Percentiles rank a stretch among this genome's conserved stretches.
Conservation (phyloP, 192 early-diverging fungal genomes). For the Powellomyces hirtus region DNA sequence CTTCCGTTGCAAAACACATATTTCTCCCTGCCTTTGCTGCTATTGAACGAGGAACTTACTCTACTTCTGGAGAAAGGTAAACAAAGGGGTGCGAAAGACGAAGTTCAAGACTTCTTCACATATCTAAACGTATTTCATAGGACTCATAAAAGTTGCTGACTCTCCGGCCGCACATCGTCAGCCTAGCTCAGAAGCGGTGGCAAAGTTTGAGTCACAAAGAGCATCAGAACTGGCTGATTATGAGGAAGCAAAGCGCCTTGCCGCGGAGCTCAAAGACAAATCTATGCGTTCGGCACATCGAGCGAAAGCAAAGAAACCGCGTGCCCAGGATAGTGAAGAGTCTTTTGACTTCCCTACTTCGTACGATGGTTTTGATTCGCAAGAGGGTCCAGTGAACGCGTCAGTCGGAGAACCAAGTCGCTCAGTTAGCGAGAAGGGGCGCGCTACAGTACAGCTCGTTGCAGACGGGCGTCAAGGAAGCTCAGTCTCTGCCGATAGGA, state of each 20-base stretch:
- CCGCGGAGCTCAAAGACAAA: too few relatives aligned
- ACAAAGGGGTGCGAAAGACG: background rate
- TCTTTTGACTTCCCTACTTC: too few relatives aligned
- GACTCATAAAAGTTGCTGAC: constrained; percentile 20
- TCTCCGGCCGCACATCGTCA: constrained; percentile 10
- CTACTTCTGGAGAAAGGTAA: constrained; percentile 49
- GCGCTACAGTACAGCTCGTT: too few relatives aligned
- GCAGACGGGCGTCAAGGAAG: too few relatives aligned
- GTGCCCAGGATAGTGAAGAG: too few relatives aligned
- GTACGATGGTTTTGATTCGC: too few relatives aligned
- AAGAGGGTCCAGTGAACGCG: too few relatives aligned
- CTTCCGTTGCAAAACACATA: constrained; percentile 76
- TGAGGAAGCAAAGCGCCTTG: background rate
- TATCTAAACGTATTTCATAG: background rate
- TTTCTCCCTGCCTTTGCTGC: constrained; percentile 66
- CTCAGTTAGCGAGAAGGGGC: too few relatives aligned
- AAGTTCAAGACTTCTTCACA: background rate
- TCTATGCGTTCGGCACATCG: too few relatives aligned
- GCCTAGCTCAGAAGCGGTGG: background rate
- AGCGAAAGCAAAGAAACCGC: too few relatives aligned
- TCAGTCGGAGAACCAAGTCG: too few relatives aligned
- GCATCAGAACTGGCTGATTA: background rate
- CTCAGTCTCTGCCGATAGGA: too few relatives aligned
- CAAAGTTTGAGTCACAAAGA: constrained; percentile 5
- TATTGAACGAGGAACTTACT: constrained; percentile 73